Base-by-base conservation (phyloP, 495 filamentous ascomycete species). In the Melanomma pulvis-pyrius region DNA sequence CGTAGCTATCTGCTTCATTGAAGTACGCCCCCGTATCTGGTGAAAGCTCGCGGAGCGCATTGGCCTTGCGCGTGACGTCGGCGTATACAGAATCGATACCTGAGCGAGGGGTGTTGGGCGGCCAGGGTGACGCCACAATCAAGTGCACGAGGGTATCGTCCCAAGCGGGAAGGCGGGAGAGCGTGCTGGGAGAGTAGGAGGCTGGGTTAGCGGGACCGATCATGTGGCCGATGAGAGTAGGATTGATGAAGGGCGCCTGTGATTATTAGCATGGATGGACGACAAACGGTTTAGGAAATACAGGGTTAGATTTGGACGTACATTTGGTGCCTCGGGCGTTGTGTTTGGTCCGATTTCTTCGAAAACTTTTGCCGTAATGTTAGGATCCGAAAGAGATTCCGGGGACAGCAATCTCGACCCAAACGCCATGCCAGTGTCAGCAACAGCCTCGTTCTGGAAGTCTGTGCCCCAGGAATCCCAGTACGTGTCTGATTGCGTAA, bases 1-100 rank as follows among this genome's bases (percentile, higher is more conserved):
- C 59, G 32, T 63, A 67, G 17, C 26, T 36, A 57, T 71, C 68
- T 46, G 32, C 26, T 30, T 74, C 71, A 48, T 72, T 72, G 58
- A 74, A 70, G 54, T 74, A 74, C 0, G 71, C 66, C 0, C 71
- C 71, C 8, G 54, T 57, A 13, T 65, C 66, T n/a, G 69, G 69
- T 3, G 65, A 57, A 7, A 74, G 61, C 46, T 66, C 19, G 2
- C 63, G 32, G 30, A 71, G 48, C 5, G 58, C 50, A 13, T 63
- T 44, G n/a, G 41, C 71, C n/a, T 59, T 65, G 0, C 71, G 66
- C 1, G 68, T 71, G 24, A 71, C 69, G 32, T 71, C 68, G 1
- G 36, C 8, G 39, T 71, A 68, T 5, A 71, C 57, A 17, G 25
- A 22, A 15, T 61, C 39, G 47, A 68, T 68, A 15, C 30, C 22